Conservation (phyloP, 305 asterid genomes). For the Fraxinus nigra region DNA sequence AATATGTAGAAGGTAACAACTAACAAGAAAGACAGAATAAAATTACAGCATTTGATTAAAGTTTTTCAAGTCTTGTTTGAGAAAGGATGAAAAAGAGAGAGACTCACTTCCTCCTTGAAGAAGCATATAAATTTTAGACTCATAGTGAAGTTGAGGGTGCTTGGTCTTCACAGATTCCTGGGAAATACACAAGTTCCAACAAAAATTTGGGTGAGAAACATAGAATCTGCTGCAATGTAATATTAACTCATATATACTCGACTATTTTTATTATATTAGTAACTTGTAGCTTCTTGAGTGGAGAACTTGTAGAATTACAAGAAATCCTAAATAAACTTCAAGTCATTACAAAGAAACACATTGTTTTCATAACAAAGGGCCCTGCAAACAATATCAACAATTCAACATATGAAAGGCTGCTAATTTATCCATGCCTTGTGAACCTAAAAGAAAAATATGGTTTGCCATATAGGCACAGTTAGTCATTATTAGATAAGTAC, state of each 20-base stretch:
- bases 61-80: neutral
- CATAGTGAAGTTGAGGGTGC: constrained; percentile 92
- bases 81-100: constrained; percentile 18
- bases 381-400: neutral
- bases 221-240: constrained; percentile 1
- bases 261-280: neutral
- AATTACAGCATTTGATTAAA: neutral
- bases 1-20: neutral
- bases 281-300: constrained; percentile 14
- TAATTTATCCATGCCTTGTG: neutral
- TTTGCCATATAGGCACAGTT: neutral
- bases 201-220: neutral
- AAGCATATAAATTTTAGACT: constrained; percentile 87
- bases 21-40: neutral
- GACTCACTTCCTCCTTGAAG: constrained; percentile 93
- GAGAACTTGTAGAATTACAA: neutral
- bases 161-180: constrained; percentile 87
- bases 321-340: neutral
- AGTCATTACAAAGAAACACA: constrained; percentile 5
- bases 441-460: neutral
- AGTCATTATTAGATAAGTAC: constrained; percentile 5
- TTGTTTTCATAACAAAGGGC: neutral
- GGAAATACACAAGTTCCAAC: constrained; percentile 20
- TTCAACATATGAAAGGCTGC: neutral
- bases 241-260: neutral